Evolutionary conservation across 1,284 basidiomycete genomes (phyloP).

Genomic region (Ustilago xerochloae): DNA sequence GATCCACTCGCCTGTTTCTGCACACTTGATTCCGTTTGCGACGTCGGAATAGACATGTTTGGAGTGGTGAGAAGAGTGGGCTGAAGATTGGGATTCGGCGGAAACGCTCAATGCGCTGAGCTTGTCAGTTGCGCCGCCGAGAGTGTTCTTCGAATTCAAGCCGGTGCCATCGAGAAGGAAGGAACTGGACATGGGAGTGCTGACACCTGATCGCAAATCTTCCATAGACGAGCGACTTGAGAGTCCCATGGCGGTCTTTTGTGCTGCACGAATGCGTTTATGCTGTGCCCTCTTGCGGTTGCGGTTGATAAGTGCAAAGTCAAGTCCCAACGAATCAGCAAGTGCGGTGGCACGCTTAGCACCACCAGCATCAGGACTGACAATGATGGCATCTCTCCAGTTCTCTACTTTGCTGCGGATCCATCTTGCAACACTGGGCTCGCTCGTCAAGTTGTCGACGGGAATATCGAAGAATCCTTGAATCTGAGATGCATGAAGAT

Average conservation of each 20-base stretch:
- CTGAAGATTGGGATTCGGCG: constrained; percentile 18
- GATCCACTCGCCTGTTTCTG: constrained; percentile 68
- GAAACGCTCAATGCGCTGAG: constrained; percentile 40
- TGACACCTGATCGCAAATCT: constrained; percentile 52
- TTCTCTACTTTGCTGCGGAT: constrained; percentile 87
- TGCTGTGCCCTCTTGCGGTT: constrained; percentile 72
- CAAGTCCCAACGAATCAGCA: constrained; percentile 93
- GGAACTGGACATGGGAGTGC: constrained; percentile 57
- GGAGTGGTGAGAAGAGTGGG: constrained; percentile 15
- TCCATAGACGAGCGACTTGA: constrained; percentile 44
- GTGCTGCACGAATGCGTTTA: constrained; percentile 54
- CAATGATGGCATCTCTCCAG: constrained; percentile 91
- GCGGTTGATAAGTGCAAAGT: constrained; percentile 96
- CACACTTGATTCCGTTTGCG: constrained; percentile 68
- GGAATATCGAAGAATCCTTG: constrained; percentile 99
- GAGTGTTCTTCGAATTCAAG: constrained; percentile 20
- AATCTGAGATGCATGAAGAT: constrained; percentile 96
- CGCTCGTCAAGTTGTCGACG: constrained; percentile 80
- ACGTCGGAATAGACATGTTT: constrained; percentile 53
- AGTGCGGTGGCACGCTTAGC: constrained; percentile 95
- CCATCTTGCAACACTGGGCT: constrained; percentile 66
- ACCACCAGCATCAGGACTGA: constrained; percentile 96
- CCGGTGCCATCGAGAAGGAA: constrained; percentile 48
- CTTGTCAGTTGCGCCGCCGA: constrained; percentile 39
- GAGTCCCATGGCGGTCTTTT: constrained; percentile 36